A percentile compares a stretch with the other conserved stretches of the same genome.
Conservation (phyloP, 345 rosid genomes). For the Arabis alpina region DNA sequence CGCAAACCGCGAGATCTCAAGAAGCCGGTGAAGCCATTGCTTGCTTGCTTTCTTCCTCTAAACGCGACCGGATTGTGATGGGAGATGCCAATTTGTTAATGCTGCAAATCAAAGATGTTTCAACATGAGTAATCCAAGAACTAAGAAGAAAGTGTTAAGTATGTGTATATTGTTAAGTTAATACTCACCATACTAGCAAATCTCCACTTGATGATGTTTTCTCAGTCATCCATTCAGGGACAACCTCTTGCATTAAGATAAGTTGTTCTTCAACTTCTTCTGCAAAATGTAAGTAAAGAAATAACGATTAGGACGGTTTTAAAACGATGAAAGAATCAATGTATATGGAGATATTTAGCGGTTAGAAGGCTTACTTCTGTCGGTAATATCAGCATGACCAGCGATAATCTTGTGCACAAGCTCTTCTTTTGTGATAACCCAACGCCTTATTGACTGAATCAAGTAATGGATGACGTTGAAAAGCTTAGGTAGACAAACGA, state of each 20-base stretch:
- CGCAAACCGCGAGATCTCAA: slow-evolving; percentile 2
- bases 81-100: slow-evolving; percentile 61
- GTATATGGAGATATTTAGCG: not conserved
- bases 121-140: slow-evolving; percentile 1
- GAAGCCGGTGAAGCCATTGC: slow-evolving; percentile 4
- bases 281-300: slow-evolving; percentile 27
- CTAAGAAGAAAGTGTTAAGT: not conserved
- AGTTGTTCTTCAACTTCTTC: slow-evolving; percentile 88
- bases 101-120: slow-evolving; percentile 47
- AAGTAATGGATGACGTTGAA: slow-evolving; percentile 69
- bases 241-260: slow-evolving; percentile 66
- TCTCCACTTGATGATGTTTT: slow-evolving; percentile 70
- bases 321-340: not conserved
- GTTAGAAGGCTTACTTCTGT: slow-evolving; percentile 61
- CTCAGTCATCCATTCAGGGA: slow-evolving; percentile 87
- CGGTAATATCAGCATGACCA: slow-evolving; percentile 62
- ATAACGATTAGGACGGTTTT: slow-evolving; percentile 20
- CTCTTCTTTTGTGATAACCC: slow-evolving; percentile 80
- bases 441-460: slow-evolving; percentile 66
- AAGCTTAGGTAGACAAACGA: slow-evolving; percentile 75
- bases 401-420: slow-evolving; percentile 66
- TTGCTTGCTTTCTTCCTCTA: slow-evolving; percentile 59
- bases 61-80: slow-evolving; percentile 48
- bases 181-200: slow-evolving; percentile 65
- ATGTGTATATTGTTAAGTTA: not conserved